phyloP scores from a whole-genome alignment of 225 moss, liverwort and hornwort species.

The Marchantia paleacea region DNA sequence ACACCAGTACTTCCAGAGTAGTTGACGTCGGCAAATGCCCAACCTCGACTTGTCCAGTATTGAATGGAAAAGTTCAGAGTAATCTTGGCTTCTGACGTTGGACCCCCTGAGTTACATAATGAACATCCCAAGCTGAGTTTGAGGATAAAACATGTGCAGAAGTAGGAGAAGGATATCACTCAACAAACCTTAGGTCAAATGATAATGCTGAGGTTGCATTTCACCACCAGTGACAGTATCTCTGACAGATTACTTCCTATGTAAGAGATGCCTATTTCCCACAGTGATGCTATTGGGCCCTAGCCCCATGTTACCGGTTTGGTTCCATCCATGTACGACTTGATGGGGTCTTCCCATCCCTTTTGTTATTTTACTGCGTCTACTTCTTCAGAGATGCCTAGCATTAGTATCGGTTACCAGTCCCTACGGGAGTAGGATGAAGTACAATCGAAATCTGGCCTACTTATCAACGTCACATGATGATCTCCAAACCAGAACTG shows the following conservation, averaged over 20 bases:
- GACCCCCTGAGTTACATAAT: conserved; percentile 52
- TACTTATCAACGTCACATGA: not conserved
- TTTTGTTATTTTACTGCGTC: no score
- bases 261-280: not conserved
- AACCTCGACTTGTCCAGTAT: conserved; percentile 92
- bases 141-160: not conserved
- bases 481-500: not conserved
- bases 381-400: no score
- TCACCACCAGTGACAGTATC: not conserved
- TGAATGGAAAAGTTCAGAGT: conserved; percentile 68
- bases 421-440: no score
- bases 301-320: no score
- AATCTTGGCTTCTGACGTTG: conserved; percentile 66
- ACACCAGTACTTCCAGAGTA: conserved; percentile 94
- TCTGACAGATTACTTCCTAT: not conserved
- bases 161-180: not conserved
- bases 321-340: no score
- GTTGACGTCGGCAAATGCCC: conserved; percentile 93
- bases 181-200: not conserved
- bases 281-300: no score
- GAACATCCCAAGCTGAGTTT: not conserved
- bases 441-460: not conserved
- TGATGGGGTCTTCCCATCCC: no score
- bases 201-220: not conserved
- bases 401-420: no score